Base-by-base conservation (phyloP, 2,329 filamentous ascomycete species). In the Alternaria sp. region DNA sequence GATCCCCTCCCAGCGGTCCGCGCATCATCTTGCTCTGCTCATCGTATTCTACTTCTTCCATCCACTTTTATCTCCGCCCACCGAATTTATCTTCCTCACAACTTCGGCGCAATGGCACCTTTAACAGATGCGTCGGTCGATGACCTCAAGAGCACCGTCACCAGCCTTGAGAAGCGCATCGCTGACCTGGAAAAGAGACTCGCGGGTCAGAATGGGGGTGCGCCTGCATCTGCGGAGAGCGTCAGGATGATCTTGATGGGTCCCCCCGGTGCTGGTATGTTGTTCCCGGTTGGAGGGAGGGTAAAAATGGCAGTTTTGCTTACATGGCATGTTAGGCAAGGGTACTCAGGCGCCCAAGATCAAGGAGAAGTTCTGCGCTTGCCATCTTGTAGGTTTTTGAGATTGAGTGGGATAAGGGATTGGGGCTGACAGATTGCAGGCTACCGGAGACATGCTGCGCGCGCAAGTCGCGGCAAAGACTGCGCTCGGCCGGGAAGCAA, bases 381-480 rank as follows among this genome's bases (percentile, higher is more conserved):
- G 96, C 85, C 96, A 99, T 83, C 85, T 99, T 85, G 94, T 97
- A 89, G 77, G 90, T 80, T 55, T 25, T 30, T 10, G 3, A 19
- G 7, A 32, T 2, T 17, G 8, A 15, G 9, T 12, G 9, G 10
- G 28, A 32, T 6, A 23, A 23, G 21, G 6, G 4, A 23, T 23
- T 19, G 30, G 11, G 28, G 54, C 73, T 77, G 58, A 77, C 71
- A 61, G 59, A 60, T 57, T 67, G 54, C 75, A 97, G 94, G 96
- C 96, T 68, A 99, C 96, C 63, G 96, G 96, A 81, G 96, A 99
- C 84, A 99, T 99, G 96, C 89, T 99, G 78, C 93, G 96, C 78
- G 97, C 94, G 72, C 96, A 99, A 83, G 96, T 99, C 79, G 92
- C 95, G 70, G 96, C 97, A 85, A 97, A 98, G 90, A 99, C 96